Evolutionary conservation across 441 rosid species (phyloP), one percentile per base, ranked within the genome.

Genomic region (Bruguiera hainesii): DNA sequence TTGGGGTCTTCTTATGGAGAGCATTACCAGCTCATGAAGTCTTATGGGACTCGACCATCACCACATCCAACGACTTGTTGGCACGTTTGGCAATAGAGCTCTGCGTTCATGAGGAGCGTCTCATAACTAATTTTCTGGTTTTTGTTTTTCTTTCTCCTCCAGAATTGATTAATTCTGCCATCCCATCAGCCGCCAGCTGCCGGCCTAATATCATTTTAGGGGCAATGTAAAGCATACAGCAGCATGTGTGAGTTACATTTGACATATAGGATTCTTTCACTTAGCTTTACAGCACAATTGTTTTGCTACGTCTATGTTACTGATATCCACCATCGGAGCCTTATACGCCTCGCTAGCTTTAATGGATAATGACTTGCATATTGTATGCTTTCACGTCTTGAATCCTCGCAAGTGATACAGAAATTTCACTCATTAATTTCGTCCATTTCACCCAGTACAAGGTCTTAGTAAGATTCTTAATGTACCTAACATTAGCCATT

Each of bases 11-110:
- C 52, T 67, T 94, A 88, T 65, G 96, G 23, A 23, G 97, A 67
- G 90, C 89, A 11, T 82, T 91, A 30, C 90, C 93, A n/a, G 96
- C 95, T 31, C 97, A 89, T 73, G 97, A 94, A 15, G 97, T 93
- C 68, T 92, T 87, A 60, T 91, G 96, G 93, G 96, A 83, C 75
- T 89, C 96, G 7, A 96, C 98, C 60, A 73, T 73, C 28, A 84
- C 93, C 21, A 91, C 98, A 13, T 94, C 93, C 30, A 76, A 80
- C 64, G 87, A 87, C 81, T 82, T 91, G 15, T 75, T 89, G 73
- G 85, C 93, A 49, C 88, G 97, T 58, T 80, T 89, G 63, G 97
- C 98, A 62, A 60, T 91, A 20, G 97, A 88, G 78, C 97, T 88
- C 71, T 94, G 97, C 20, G 96, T 94, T 64, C 92, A 89, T 55